Evolutionary conservation across 441 rosid species (phyloP).

Genomic region (Populus hybrid): DNA sequence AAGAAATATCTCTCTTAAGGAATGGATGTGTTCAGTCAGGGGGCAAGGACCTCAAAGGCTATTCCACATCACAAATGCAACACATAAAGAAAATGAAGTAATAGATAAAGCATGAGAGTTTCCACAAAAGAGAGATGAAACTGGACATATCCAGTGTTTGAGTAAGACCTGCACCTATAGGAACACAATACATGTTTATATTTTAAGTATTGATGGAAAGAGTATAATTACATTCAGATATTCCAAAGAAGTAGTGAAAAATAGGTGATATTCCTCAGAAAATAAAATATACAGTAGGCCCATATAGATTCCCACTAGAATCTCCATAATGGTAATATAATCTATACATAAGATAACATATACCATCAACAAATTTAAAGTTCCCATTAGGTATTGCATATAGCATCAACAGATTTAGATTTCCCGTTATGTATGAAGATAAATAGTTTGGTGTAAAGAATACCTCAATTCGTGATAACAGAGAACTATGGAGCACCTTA

Average conservation of each 20-base stretch:
- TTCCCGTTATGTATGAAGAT: not conserved
- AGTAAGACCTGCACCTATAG: not conserved
- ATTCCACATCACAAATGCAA: not conserved
- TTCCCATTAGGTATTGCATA: not conserved
- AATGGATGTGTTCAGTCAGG: not conserved
- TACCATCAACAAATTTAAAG: not conserved
- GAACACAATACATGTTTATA: not conserved
- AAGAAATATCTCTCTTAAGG: not conserved
- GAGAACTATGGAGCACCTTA: slow-evolving; percentile 84
- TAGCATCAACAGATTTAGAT: not conserved
- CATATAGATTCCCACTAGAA: not conserved
- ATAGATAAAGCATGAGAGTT: not conserved
- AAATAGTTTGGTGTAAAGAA: slow-evolving; percentile 5
- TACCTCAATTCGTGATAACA: slow-evolving; percentile 73
- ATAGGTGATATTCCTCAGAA: not conserved
- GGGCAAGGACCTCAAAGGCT: not conserved
- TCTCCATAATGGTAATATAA: not conserved
- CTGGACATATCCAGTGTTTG: not conserved
- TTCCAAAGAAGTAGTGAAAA: not conserved
- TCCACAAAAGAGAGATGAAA: not conserved
- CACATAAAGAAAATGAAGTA: not conserved
- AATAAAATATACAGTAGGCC: not conserved
- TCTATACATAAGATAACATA: not conserved
- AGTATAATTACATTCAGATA: not conserved
- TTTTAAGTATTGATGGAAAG: not conserved